phyloP scores from a whole-genome alignment of 169 alveolate genomes.

The Theileria annulata region DNA sequence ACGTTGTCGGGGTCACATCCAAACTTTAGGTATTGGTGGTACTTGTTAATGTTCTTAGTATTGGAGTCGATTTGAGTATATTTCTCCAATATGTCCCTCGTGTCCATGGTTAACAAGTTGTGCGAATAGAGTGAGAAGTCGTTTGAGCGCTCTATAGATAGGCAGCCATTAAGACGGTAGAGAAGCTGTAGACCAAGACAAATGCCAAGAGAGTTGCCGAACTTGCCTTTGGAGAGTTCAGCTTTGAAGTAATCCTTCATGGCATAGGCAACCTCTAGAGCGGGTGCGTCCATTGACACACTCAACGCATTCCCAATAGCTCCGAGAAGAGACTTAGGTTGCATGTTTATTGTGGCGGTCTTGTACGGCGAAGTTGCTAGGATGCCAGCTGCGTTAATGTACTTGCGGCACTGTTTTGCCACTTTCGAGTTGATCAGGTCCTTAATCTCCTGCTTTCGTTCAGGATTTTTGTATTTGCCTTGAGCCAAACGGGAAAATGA shows the following conservation, averaged over 20 bases:
- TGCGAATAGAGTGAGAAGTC: conserved; percentile 54
- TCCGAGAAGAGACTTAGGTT: conserved; percentile 57
- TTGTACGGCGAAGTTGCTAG: conserved; percentile 42
- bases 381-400: conserved; percentile 60
- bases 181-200: conserved; percentile 56
- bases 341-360: conserved; percentile 31
- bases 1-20: conserved; percentile 51
- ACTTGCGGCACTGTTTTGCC: conserved; percentile 53
- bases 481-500: conserved; percentile 62
- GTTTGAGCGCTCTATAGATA: conserved; percentile 52
- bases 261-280: conserved; percentile 42
- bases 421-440: conserved; percentile 46
- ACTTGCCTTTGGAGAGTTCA: conserved; percentile 19
- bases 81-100: conserved; percentile 34
- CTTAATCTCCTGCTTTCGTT: conserved; percentile 24
- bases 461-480: conserved; percentile 31
- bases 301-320: conserved; percentile 60
- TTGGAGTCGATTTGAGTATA: conserved; percentile 31
- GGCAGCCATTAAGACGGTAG: conserved; percentile 46
- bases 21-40: conserved; percentile 20
- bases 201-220: conserved; percentile 52
- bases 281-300: conserved; percentile 44
- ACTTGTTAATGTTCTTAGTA: background rate
- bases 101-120: conserved; percentile 38
- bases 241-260: conserved; percentile 40